These are phyloP conservation scores for Straminergon stramineum DNA, from an alignment of 225 moss, liverwort and hornwort genomes.

Conservation along the genomic window DNA sequence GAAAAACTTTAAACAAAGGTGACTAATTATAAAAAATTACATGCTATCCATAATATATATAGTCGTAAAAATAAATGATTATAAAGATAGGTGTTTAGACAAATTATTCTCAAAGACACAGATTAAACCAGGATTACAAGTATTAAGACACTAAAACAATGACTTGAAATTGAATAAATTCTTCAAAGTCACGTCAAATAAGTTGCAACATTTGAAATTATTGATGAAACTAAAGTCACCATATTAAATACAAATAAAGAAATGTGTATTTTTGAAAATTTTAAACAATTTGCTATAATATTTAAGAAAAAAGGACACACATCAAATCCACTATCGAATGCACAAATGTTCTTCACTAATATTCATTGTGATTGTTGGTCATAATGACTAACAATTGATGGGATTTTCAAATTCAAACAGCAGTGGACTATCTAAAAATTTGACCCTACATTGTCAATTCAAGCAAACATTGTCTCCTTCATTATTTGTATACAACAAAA, in stretches of 20 bases:
- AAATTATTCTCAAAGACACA: background rate
- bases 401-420: background rate
- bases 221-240: rapidly evolving
- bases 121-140: background rate
- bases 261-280: background rate
- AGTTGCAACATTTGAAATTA: background rate
- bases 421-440: background rate
- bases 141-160: background rate
- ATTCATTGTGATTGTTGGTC: rapidly evolving
- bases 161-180: background rate
- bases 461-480: rapidly evolving
- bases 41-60: no score
- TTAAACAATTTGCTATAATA: background rate
- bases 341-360: background rate
- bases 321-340: background rate
- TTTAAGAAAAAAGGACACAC: background rate
- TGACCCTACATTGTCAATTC: background rate
- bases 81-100: background rate
- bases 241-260: background rate
- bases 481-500: background rate
- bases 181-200: background rate
- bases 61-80: background rate
- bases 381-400: rapidly evolving
- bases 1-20: background rate
- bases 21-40: background rate